Evolutionary conservation across 2,329 filamentous ascomycete genomes (phyloP), one percentile per base, ranked within the genome.

Genomic region (Trematosphaeria pertusa): DNA sequence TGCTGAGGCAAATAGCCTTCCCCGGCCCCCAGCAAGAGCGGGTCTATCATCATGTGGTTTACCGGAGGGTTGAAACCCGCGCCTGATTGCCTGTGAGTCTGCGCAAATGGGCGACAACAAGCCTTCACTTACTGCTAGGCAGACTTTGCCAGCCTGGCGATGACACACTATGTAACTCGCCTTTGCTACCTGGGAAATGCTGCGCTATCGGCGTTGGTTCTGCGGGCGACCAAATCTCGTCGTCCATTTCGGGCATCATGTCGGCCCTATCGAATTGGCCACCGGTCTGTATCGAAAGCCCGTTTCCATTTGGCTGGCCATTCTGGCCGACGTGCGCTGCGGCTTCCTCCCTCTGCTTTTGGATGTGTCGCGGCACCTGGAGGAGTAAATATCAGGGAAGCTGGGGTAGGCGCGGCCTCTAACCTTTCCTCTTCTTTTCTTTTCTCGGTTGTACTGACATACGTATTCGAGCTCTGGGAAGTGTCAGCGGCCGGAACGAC

Each of bases 351-450:
- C 67, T 58, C 49, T 70, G 67, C 48, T 69, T 70, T 41, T 71
- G 68, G 41, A 71, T 70, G 43, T 71, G 68, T 38, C 68, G 60
- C 35, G 68, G 68, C 35, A 71, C 68, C 65, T 71, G 37, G 18
- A 36, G 14, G 18, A 43, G 44, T 45, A 49, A 44, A 45, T 26
- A 44, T 59, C 30, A 62, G 50, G 19, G 9, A 33, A 34, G 19
- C 30, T 28, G 35, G 31, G 37, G 24, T 38, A 53, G 21, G 15
- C 36, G 43, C 31, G 15, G 47, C 89, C 82, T 2, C 91, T 94
- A 12, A 91, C 91, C 72, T 96, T 96, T 58, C 92, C 92, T 65
- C 92, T 84, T 78, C 96, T 95, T 78, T 97, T 97, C 60, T 91
- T 86, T 73, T 95, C 90, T 48, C 92, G 86, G 52, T 91, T 87